phyloP scores from a whole-genome alignment of 2,329 filamentous ascomycete genomes.

The Pseudopithomyces chartarum region DNA sequence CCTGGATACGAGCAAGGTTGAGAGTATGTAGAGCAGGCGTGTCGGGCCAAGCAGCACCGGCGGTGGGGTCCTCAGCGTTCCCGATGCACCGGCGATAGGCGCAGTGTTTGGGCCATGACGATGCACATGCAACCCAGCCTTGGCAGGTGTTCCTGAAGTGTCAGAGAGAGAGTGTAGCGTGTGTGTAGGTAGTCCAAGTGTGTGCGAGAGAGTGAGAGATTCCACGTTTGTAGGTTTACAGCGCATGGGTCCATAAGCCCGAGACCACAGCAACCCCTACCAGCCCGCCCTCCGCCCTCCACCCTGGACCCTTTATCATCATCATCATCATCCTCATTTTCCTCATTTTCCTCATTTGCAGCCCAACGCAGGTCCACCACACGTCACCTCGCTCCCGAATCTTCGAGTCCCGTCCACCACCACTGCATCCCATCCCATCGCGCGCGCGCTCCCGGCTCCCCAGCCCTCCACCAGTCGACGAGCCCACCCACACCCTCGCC shows the following conservation, averaged over 20 bases:
- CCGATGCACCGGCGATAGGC: conserved; percentile 7
- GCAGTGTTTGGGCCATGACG: conserved; percentile 9
- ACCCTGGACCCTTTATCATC: not conserved
- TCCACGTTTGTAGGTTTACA: conserved; percentile 24
- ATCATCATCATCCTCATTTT: not conserved
- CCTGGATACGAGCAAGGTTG: not conserved
- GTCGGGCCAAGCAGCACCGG: not conserved
- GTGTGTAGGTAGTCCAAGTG: no score
- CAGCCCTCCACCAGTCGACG: no score
- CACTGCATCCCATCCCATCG: no score
- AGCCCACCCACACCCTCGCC: not conserved
- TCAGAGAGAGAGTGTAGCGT: no score
- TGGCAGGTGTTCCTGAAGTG: conserved; percentile 11
- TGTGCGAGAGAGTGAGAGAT: conserved; percentile 7
- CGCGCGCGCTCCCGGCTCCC: no score
- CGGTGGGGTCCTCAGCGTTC: not conserved
- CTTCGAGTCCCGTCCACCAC: no score
- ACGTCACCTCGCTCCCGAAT: no score
- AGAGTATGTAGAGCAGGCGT: not conserved
- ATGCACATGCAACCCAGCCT: not conserved
- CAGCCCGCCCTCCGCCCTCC: conserved; percentile 9
- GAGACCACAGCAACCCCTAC: conserved; percentile 6
- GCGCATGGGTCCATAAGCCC: conserved; percentile 20
- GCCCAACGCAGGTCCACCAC: no score
- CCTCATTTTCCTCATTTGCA: no score